A percentile compares a stretch with the other conserved stretches of the same genome.
Evolutionary conservation across 106 monocot species (phyloP).

Genomic region (Phalaenopsis aphrodite): DNA sequence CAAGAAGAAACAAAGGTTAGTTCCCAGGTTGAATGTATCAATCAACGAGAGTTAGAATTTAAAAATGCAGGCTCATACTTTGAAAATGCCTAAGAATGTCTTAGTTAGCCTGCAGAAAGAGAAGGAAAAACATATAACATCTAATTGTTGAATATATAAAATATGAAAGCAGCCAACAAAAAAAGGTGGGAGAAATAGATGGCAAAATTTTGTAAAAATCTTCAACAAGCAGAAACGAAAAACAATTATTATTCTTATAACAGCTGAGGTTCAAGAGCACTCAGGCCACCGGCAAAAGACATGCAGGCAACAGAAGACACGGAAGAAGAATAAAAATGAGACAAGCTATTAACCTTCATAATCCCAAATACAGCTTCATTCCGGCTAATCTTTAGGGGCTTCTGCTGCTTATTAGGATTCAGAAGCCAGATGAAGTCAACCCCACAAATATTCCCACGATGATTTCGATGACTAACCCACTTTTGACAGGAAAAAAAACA

Average conservation of each 20-base stretch:
- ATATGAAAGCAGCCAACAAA: too few species aligned
- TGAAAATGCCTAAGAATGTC: conserved; percentile 9
- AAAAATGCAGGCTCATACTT: conserved; percentile 2
- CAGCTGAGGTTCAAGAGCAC: background rate
- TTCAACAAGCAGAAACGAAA: background rate
- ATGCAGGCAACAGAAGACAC: background rate
- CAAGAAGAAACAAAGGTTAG: background rate
- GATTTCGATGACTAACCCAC: conserved; percentile 99
- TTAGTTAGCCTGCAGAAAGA: conserved; percentile 11
- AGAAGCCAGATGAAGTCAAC: conserved; percentile 99
- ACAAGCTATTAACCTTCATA: conserved; percentile 49
- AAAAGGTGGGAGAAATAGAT: too few species aligned
- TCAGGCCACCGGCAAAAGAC: too few species aligned
- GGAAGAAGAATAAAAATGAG: background rate
- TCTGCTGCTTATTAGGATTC: conserved; percentile 64
- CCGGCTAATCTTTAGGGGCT: conserved; percentile 79
- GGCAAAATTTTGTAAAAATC: background rate
- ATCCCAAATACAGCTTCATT: conserved; percentile 86
- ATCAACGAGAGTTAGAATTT: background rate
- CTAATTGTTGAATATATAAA: background rate
- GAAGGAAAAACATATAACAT: conserved; percentile 4
- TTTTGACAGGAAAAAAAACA: conserved; percentile 14
- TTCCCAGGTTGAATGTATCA: background rate
- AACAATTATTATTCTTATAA: background rate
- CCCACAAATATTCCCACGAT: conserved; percentile 96